Base-by-base conservation (phyloP, 805 yeast species). In the Schwanniomyces yamadae region DNA sequence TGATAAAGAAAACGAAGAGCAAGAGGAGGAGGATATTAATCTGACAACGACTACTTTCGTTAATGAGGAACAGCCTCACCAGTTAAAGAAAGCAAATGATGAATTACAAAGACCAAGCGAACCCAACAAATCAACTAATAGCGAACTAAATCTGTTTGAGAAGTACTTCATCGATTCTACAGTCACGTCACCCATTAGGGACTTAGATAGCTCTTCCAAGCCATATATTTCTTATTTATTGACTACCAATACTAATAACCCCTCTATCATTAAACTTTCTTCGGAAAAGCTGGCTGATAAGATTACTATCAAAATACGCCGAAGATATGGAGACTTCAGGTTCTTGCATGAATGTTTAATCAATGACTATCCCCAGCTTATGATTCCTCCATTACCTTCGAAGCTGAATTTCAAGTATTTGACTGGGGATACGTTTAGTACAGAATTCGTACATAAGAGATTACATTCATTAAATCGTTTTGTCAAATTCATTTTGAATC, bases 361-460 rank as follows among this genome's bases (percentile, higher is more conserved):
- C 33, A 82, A 78, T 46, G 96, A 90, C 54, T 84, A 70, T 55
- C 96, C 97, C 0, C 84, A 93, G 4, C 72, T 86, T 41, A 77
- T 93, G 10, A 78, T 91, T 0, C 99, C 99, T 1, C 97, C 98
- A 10, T 69, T 91, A 36, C 99, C 99, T 0, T 95, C 91, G 43
- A 90, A 89, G 59, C 86, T 85, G 64, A 77, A 95, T 41, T 69
- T 91, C 49, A 96, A 91, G 57, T 91, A 93, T 60, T 73, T 91
- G 34, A 89, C 95, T 24, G 98, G 99, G 8, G 97, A 91, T 50
- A 71, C 98, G 24, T 91, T 91, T 56, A 80, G 91, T 18, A 71
- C 77, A 10, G 89, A 85, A 40, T 93, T 93, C 59, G 91, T 96
- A 0, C 69, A 73, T 41, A 85, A 86, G 55, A 69, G 99, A 48